These are phyloP conservation scores for Gnomoniopsis sp. DNA, from an alignment of 2,329 filamentous ascomycete species.

Conservation along the genomic window DNA sequence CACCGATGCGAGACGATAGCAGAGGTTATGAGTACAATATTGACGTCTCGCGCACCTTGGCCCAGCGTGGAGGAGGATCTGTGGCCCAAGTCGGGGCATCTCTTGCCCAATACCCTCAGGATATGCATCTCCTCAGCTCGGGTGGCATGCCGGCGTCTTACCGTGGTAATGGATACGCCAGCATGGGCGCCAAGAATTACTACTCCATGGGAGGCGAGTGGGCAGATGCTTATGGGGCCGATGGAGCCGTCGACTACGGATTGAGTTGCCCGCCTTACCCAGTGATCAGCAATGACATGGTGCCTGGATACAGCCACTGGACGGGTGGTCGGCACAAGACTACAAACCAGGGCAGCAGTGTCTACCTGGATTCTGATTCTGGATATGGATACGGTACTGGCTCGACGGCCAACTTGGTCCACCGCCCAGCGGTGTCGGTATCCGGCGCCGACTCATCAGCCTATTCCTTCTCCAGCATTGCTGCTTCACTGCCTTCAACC, in stretches of 20 bases:
- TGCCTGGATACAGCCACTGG: slow-evolving; percentile 26
- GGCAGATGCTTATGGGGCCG: slow-evolving; percentile 32
- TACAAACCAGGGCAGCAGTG: slow-evolving; percentile 15
- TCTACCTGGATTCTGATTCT: slow-evolving; percentile 35
- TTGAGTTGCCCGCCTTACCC: slow-evolving; percentile 32
- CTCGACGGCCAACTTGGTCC: slow-evolving; percentile 27
- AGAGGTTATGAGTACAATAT: slow-evolving; percentile 33
- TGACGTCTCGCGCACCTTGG: slow-evolving; percentile 32
- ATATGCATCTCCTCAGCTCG: slow-evolving; percentile 28
- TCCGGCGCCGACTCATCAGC: slow-evolving; percentile 28
- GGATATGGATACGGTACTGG: slow-evolving; percentile 29
- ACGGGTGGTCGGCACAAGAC: slow-evolving; percentile 12
- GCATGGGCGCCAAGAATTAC: slow-evolving; percentile 22
- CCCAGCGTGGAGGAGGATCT: slow-evolving; percentile 24
- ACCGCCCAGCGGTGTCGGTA: slow-evolving; percentile 29
- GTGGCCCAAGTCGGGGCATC: slow-evolving; percentile 28
- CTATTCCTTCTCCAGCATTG: slow-evolving; percentile 39
- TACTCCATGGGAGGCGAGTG: slow-evolving; percentile 33
- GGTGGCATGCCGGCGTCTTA: slow-evolving; percentile 32
- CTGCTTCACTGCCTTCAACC: slow-evolving; percentile 35
- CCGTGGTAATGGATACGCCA: slow-evolving; percentile 23
- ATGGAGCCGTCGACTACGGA: slow-evolving; percentile 35
- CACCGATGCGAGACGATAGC: slow-evolving; percentile 29
- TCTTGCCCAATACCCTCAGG: slow-evolving; percentile 30
- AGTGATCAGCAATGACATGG: slow-evolving; percentile 33